A percentile compares a stretch with the other conserved stretches of the same genome.
Conservation (phyloP, 2,329 filamentous ascomycete species). For the Aspergillus caelatus region DNA sequence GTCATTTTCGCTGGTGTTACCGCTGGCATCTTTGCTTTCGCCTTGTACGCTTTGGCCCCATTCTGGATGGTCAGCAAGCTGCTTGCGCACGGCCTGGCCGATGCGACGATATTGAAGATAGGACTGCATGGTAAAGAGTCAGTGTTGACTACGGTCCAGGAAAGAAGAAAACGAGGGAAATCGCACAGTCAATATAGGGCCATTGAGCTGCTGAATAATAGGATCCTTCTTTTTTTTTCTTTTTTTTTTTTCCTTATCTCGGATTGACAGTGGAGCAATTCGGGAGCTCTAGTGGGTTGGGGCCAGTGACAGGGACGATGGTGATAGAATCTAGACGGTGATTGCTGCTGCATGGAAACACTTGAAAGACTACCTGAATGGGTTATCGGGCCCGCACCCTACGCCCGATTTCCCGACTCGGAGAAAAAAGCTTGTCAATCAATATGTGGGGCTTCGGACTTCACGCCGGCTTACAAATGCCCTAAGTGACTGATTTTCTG, state of each 20-base stretch:
- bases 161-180: not conserved
- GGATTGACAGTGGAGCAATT: not conserved
- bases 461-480: not conserved
- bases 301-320: no score
- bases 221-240: not conserved
- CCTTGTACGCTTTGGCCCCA: not conserved
- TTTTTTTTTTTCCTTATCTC: not conserved
- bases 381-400: not conserved
- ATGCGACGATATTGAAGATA: slow-evolving; percentile 1
- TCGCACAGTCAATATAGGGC: not conserved
- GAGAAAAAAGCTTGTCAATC: not conserved
- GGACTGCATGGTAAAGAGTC: not conserved
- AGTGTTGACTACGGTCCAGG: not conserved
- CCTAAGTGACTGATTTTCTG: not conserved
- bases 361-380: not conserved
- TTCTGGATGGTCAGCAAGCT: not conserved
- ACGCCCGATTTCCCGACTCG: not conserved
- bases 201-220: not conserved
- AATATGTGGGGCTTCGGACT: not conserved
- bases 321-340: no score
- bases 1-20: not conserved
- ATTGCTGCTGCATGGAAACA: no score
- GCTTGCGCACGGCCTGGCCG: not conserved
- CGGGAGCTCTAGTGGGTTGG: not conserved
- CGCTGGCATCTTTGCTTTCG: not conserved